phyloP scores from a whole-genome alignment of 345 rosid genomes.

The Toxicodendron radicans region DNA sequence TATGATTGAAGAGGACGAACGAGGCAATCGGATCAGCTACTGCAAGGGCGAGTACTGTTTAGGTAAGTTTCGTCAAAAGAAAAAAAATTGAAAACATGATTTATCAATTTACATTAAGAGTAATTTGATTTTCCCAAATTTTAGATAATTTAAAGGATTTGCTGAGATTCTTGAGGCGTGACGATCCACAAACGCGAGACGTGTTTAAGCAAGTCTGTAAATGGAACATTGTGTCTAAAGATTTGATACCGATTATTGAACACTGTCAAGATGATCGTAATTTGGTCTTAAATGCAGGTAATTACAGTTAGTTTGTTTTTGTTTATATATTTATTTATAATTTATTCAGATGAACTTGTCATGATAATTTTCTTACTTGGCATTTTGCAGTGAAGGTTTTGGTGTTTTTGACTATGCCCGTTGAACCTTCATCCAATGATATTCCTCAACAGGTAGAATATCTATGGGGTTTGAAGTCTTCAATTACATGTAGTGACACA shows the following conservation, averaged over 20 bases:
- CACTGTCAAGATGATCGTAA: constrained; percentile 58
- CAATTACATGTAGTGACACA: constrained; percentile 60
- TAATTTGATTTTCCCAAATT: neutral
- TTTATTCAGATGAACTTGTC: neutral
- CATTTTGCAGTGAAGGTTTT: constrained; percentile 70
- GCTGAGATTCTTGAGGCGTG: constrained; percentile 79
- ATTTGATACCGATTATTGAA: constrained; percentile 83
- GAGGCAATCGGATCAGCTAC: constrained; percentile 55
- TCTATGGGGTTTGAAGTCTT: constrained; percentile 80
- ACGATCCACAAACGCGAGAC: constrained; percentile 75
- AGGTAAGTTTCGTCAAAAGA: constrained; percentile 33
- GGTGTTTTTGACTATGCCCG: constrained; percentile 88
- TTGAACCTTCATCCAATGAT: constrained; percentile 76
- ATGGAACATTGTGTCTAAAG: constrained; percentile 77
- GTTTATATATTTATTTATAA: neutral
- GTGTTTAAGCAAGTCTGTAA: constrained; percentile 91
- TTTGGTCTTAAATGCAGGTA: constrained; percentile 80
- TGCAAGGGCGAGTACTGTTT: constrained; percentile 57
- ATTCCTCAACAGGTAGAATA: constrained; percentile 77
- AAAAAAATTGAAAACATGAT: neutral
- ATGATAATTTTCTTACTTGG: neutral
- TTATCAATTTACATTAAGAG: too few relatives aligned
- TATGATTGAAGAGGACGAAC: constrained; percentile 47
- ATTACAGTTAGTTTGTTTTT: neutral
- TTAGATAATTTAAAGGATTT: constrained; percentile 75